Conservation (phyloP, 2,329 filamentous ascomycete species). For the Amauroascus verrucosus region DNA sequence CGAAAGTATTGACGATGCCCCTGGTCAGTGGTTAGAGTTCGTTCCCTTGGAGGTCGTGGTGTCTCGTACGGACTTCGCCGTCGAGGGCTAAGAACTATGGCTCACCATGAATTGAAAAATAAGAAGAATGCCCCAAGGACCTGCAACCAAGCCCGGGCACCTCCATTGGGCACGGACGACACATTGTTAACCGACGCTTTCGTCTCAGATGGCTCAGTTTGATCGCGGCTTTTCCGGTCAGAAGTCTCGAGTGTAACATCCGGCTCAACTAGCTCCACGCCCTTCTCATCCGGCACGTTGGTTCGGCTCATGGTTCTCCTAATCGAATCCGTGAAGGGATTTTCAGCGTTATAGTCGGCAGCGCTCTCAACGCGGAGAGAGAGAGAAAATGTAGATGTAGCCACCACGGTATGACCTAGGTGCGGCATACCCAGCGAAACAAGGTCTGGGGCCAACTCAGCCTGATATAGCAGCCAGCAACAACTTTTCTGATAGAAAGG, state of each 20-base stretch:
- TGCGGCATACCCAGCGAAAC: too few relatives aligned
- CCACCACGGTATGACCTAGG: too few relatives aligned
- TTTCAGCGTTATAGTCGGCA: too few relatives aligned
- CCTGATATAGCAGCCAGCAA: too few relatives aligned
- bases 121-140: slow-evolving; percentile 9
- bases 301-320: neutral
- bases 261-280: neutral
- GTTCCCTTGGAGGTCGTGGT: neutral
- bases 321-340: too few relatives aligned
- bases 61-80: too few relatives aligned
- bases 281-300: neutral
- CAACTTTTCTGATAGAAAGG: too few relatives aligned
- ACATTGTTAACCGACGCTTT: slow-evolving; percentile 7
- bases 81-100: neutral
- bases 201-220: neutral
- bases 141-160: slow-evolving; percentile 9
- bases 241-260: neutral
- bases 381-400: too few relatives aligned
- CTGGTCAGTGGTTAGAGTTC: slow-evolving; percentile 18
- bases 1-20: slow-evolving; percentile 45
- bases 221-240: neutral
- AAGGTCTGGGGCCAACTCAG: too few relatives aligned
- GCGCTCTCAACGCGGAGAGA: too few relatives aligned
- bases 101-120: slow-evolving; percentile 11
- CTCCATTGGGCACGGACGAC: slow-evolving; percentile 7